phyloP scores from a whole-genome alignment of 1,139 yeast species.

The Suhomyces ambrosiae region DNA sequence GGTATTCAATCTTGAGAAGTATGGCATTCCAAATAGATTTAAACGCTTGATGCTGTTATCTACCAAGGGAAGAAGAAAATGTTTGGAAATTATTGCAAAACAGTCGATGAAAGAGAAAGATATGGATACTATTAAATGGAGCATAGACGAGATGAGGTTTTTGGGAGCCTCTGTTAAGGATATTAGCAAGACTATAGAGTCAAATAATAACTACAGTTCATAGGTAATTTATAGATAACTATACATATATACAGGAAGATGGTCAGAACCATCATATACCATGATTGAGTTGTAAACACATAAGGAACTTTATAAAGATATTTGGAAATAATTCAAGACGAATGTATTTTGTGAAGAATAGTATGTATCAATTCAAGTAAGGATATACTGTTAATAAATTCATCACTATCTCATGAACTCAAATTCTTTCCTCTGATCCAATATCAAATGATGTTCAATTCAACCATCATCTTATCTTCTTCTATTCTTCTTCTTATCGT shows the following conservation, averaged over 20 bases:
- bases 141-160: slow-evolving; percentile 33
- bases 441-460: too few relatives aligned
- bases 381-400: too few relatives aligned
- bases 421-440: too few relatives aligned
- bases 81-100: slow-evolving; percentile 23
- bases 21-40: slow-evolving; percentile 19
- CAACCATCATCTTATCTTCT: slow-evolving; percentile 19
- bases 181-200: slow-evolving; percentile 13
- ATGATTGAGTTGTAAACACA: too few relatives aligned
- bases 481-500: slow-evolving; percentile 50
- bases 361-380: too few relatives aligned
- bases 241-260: slow-evolving; percentile 13
- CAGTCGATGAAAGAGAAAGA: slow-evolving; percentile 30
- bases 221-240: slow-evolving; percentile 12
- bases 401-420: too few relatives aligned
- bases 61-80: slow-evolving; percentile 15
- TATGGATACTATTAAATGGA: slow-evolving; percentile 31
- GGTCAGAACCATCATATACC: background rate
- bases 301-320: too few relatives aligned
- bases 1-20: slow-evolving; percentile 17
- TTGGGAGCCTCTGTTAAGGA: slow-evolving; percentile 33
- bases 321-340: too few relatives aligned
- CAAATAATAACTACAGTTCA: slow-evolving; percentile 7
- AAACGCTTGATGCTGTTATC: slow-evolving; percentile 17
- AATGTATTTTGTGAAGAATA: too few relatives aligned